Evolutionary conservation across 805 yeast species (phyloP).

Genomic region (Lipomyces sp.): DNA sequence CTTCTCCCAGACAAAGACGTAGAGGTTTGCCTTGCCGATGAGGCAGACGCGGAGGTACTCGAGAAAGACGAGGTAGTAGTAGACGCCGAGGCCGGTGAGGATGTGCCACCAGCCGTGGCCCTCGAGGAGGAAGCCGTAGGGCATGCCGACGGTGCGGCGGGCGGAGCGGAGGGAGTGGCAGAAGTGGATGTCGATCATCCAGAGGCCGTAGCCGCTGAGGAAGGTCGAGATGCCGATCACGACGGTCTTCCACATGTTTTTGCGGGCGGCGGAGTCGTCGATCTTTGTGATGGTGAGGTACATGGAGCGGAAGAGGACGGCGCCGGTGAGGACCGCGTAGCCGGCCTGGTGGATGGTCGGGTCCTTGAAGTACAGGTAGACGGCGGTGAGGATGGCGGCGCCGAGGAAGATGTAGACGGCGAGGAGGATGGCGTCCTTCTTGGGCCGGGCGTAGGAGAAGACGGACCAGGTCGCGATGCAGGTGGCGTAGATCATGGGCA

Average conservation of each 20-base stretch:
- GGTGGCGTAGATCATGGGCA: slow-evolving; percentile 98
- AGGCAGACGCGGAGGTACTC: slow-evolving; percentile 71
- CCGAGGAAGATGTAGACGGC: slow-evolving; percentile 50
- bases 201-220: slow-evolving; percentile 69
- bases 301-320: slow-evolving; percentile 62
- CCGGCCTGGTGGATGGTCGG: slow-evolving; percentile 88
- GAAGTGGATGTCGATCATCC: slow-evolving; percentile 86
- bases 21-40: slow-evolving; percentile 54
- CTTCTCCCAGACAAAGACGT: slow-evolving; percentile 55
- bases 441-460: slow-evolving; percentile 55
- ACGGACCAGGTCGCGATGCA: slow-evolving; percentile 90
- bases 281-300: slow-evolving; percentile 53
- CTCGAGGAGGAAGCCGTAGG: slow-evolving; percentile 80
- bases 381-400: slow-evolving; percentile 60
- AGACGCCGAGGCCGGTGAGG: slow-evolving; percentile 71
- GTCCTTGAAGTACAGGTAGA: slow-evolving; percentile 69
- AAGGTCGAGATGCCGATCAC: slow-evolving; percentile 59
- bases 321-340: slow-evolving; percentile 73
- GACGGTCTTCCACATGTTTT: slow-evolving; percentile 56
- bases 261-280: slow-evolving; percentile 45
- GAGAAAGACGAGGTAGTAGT: slow-evolving; percentile 74
- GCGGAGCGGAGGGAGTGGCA: slow-evolving; percentile 57
- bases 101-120: slow-evolving; percentile 98
- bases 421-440: slow-evolving; percentile 42
- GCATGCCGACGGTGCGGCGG: slow-evolving; percentile 71